Evolutionary conservation across 306 rosid genomes (phyloP).

Genomic region (Medicago arabica): DNA sequence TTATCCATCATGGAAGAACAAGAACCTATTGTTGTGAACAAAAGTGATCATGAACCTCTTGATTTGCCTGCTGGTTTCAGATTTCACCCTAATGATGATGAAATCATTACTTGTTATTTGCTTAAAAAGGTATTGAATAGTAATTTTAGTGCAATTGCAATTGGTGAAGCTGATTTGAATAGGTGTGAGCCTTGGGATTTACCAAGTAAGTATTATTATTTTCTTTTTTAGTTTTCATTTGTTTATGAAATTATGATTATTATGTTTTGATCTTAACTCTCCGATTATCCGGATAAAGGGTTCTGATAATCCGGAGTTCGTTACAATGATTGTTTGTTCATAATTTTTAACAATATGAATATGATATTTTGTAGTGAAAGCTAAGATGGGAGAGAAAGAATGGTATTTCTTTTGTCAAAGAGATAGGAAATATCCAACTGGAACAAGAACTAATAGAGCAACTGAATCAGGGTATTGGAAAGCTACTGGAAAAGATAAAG

Average conservation of each 20-base stretch:
- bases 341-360: neutral
- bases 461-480: constrained; percentile 92
- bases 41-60: constrained; percentile 42
- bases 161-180: constrained; percentile 86
- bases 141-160: constrained; percentile 68
- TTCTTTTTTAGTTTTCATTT: neutral
- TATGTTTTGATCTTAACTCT: neutral
- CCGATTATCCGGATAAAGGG: neutral
- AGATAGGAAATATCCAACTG: constrained; percentile 90
- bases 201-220: constrained; percentile 48
- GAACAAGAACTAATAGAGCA: constrained; percentile 85
- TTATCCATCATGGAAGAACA: constrained; percentile 39
- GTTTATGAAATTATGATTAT: neutral
- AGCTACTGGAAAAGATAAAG: constrained; percentile 93
- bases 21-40: constrained; percentile 50
- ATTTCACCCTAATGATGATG: constrained; percentile 90
- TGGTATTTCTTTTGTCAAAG: constrained; percentile 86
- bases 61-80: constrained; percentile 93
- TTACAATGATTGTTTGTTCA: neutral
- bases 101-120: constrained; percentile 71
- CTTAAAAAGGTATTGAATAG: constrained; percentile 59
- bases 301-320: neutral
- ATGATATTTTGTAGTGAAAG: constrained; percentile 60
- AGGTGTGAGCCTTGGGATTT: constrained; percentile 95
- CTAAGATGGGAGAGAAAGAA: constrained; percentile 95